phyloP scores from a whole-genome alignment of 352 stramenopile genomes.

The Thalassiosira exigua region DNA sequence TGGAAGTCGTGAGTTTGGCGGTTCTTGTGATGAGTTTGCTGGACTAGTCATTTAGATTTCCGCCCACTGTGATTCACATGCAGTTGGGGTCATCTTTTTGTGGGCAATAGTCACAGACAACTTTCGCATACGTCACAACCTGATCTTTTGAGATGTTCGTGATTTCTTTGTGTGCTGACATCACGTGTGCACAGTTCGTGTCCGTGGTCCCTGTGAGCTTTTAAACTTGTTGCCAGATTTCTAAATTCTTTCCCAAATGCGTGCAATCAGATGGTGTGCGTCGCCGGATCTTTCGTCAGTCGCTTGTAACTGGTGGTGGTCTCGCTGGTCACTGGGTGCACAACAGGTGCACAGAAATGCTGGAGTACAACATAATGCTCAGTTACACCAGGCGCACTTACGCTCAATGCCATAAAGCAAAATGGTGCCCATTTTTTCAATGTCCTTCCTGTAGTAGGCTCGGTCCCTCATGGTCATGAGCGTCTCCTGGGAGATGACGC shows the following conservation, averaged over 20 bases:
- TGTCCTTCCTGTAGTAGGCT: too few species aligned
- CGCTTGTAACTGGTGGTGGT: too few species aligned
- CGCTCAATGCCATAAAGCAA: slow-evolving; percentile 12
- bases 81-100: slow-evolving; percentile 17
- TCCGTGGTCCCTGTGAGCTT: too few species aligned
- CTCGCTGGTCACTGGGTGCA: too few species aligned
- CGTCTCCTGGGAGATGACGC: background rate
- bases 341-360: too few species aligned
- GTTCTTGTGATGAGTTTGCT: slow-evolving; percentile 10
- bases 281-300: too few species aligned
- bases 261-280: too few species aligned
- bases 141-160: too few species aligned
- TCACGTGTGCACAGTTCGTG: too few species aligned
- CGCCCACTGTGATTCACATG: slow-evolving; percentile 25
- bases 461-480: too few species aligned
- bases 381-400: background rate
- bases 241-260: slow-evolving; percentile 42
- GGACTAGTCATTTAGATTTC: slow-evolving; percentile 27
- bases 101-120: background rate
- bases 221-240: slow-evolving; percentile 24
- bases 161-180: too few species aligned
- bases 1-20: slow-evolving; percentile 36
- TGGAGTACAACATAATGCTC: slow-evolving; percentile 7
- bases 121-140: too few species aligned
- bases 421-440: slow-evolving; percentile 10